phyloP scores from a whole-genome alignment of 2,329 filamentous ascomycete species.

The Fusarium sp. region DNA sequence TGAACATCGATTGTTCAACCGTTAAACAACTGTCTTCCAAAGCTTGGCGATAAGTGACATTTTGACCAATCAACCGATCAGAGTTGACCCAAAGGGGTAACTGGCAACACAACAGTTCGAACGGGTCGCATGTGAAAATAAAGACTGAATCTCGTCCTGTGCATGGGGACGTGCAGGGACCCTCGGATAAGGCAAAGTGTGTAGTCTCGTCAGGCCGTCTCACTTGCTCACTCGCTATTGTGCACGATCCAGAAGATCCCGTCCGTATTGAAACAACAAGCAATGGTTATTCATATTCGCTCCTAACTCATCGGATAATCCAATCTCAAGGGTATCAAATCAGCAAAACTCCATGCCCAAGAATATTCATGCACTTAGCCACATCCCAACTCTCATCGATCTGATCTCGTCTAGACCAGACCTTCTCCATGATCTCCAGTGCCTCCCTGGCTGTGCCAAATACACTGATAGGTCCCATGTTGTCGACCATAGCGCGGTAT shows the following conservation, averaged over 20 bases:
- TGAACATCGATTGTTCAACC: slow-evolving; percentile 19
- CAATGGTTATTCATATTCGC: background rate
- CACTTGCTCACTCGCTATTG: background rate
- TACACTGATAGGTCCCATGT: slow-evolving; percentile 57
- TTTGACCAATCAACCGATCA: background rate
- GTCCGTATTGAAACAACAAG: background rate
- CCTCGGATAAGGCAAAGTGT: background rate
- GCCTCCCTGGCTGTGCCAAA: slow-evolving; percentile 61
- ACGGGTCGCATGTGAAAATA: too few relatives aligned
- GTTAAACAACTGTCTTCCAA: background rate
- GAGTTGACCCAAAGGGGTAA: too few relatives aligned
- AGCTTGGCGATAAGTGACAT: background rate
- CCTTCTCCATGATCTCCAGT: slow-evolving; percentile 59
- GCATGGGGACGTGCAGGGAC: background rate
- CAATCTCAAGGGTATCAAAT: slow-evolving; percentile 49
- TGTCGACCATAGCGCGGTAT: slow-evolving; percentile 56
- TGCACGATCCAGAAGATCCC: background rate
- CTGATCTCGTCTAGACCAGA: slow-evolving; percentile 57
- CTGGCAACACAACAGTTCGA: background rate
- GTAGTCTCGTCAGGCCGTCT: background rate
- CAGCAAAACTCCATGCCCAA: slow-evolving; percentile 56
- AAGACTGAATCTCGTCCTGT: too few relatives aligned
- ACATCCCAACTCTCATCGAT: slow-evolving; percentile 60
- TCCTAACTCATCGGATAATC: background rate
- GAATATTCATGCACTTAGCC: slow-evolving; percentile 56